Evolutionary conservation across 1,284 basidiomycete species (phyloP).

Genomic region (Athelia sp.): DNA sequence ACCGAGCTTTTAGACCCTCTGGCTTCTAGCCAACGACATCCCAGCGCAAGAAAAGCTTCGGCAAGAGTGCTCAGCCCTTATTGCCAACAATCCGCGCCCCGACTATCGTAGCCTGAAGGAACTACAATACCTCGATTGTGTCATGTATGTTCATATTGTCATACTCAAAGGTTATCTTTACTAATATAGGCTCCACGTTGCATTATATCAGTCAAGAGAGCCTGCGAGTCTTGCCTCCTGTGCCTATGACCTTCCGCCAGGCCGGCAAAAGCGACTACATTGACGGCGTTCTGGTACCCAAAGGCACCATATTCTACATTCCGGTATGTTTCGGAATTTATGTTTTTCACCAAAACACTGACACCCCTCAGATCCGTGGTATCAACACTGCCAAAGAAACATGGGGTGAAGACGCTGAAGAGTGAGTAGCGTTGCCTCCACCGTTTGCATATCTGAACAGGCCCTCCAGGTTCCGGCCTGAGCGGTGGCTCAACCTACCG

Average conservation of each 20-base stretch:
- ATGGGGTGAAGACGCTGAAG: constrained; percentile 18
- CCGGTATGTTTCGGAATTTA: constrained; percentile 13
- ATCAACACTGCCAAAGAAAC: constrained; percentile 16
- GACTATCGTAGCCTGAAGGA: constrained; percentile 20
- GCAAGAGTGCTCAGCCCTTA: constrained; percentile 14
- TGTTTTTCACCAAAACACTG: not conserved
- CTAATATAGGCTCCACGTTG: not conserved
- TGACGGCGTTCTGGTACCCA: constrained; percentile 19
- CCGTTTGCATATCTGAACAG: not conserved
- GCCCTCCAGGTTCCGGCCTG: constrained; percentile 12
- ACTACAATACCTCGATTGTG: constrained; percentile 17
- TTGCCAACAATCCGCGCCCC: constrained; percentile 15
- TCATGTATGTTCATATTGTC: constrained; percentile 24
- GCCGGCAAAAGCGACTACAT: constrained; percentile 15
- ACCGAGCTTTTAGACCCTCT: constrained; percentile 20
- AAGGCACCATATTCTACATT: constrained; percentile 22
- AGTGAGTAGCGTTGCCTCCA: constrained; percentile 1
- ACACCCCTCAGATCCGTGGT: constrained; percentile 15
- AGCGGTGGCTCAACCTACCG: constrained; percentile 16
- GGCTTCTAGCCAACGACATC: constrained; percentile 20
- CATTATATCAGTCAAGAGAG: constrained; percentile 20
- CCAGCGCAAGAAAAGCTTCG: constrained; percentile 17
- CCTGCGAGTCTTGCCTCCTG: constrained; percentile 20
- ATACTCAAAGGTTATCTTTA: too few species aligned
- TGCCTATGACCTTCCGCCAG: constrained; percentile 20